These are phyloP conservation scores for Silybum marianum DNA, from an alignment of 129 eudicot genomes.

Conservation along the genomic window DNA sequence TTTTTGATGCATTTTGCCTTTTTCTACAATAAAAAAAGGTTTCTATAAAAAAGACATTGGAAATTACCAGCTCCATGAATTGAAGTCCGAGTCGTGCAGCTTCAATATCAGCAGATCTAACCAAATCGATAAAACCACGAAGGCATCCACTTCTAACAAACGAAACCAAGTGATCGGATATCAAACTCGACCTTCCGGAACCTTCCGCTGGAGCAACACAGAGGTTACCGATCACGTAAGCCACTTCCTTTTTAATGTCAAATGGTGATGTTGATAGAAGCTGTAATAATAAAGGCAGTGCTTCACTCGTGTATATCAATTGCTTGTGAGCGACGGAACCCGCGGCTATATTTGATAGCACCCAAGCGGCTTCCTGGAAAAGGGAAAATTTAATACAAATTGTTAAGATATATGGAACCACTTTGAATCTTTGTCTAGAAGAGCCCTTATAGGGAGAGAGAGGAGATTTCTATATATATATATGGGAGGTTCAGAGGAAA, in stretches of 20 bases:
- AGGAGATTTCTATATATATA: too few species aligned
- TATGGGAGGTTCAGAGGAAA: not conserved
- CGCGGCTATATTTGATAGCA: conserved; percentile 91
- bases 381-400: not conserved
- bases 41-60: not conserved
- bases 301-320: conserved; percentile 71
- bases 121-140: conserved; percentile 76
- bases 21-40: not conserved
- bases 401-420: not conserved
- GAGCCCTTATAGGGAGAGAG: not conserved
- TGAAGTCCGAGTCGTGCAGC: conserved; percentile 95
- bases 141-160: conserved; percentile 83
- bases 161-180: conserved; percentile 83
- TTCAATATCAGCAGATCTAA: conserved; percentile 95
- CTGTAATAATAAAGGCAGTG: conserved; percentile 51
- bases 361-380: conserved; percentile 98
- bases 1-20: not conserved
- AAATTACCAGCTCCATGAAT: conserved; percentile 83
- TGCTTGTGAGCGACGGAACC: conserved; percentile 82
- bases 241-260: conserved; percentile 89
- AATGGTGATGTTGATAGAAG: conserved; percentile 73
- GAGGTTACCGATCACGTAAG: conserved; percentile 86
- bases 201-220: conserved; percentile 87
- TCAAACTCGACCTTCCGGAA: conserved; percentile 65
- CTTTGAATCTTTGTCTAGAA: not conserved